phyloP scores from a whole-genome alignment of 345 rosid species.

The Reutealis trisperma region DNA sequence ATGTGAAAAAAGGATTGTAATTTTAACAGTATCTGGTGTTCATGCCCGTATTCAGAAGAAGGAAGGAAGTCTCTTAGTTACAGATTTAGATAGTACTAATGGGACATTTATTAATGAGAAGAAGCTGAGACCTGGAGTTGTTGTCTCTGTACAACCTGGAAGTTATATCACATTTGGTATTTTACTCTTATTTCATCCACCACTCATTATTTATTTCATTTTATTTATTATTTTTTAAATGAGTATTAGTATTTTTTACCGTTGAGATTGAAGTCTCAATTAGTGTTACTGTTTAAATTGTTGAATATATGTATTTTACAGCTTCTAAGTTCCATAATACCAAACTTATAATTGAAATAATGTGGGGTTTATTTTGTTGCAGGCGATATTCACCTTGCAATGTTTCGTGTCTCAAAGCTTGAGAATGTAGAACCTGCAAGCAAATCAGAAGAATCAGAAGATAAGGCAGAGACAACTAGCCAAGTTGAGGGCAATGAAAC shows the following conservation, averaged over 20 bases:
- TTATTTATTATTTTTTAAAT: no score
- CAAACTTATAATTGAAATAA: no score
- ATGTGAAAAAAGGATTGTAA: background rate
- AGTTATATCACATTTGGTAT: constrained; percentile 68
- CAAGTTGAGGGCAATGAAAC: constrained; percentile 17
- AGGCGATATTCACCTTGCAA: constrained; percentile 81
- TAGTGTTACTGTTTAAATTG: no score
- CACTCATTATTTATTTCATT: no score
- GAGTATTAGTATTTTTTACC: no score
- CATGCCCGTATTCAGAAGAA: constrained; percentile 79
- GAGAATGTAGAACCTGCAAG: constrained; percentile 37
- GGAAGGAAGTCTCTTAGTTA: constrained; percentile 60
- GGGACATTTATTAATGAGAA: constrained; percentile 75
- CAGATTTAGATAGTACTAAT: constrained; percentile 83
- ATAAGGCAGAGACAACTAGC: constrained; percentile 26
- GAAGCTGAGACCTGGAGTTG: constrained; percentile 70
- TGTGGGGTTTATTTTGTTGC: background rate
- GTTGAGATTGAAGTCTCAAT: no score
- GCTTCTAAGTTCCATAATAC: no score
- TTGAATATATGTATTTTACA: no score
- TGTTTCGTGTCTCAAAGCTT: constrained; percentile 66
- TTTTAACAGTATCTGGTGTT: constrained; percentile 62
- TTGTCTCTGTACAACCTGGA: constrained; percentile 52
- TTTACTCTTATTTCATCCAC: background rate
- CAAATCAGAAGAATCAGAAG: constrained; percentile 37